These are phyloP conservation scores for Wilhelminamyces savonicus DNA, from an alignment of 805 yeast genomes.

Conservation along the genomic window DNA sequence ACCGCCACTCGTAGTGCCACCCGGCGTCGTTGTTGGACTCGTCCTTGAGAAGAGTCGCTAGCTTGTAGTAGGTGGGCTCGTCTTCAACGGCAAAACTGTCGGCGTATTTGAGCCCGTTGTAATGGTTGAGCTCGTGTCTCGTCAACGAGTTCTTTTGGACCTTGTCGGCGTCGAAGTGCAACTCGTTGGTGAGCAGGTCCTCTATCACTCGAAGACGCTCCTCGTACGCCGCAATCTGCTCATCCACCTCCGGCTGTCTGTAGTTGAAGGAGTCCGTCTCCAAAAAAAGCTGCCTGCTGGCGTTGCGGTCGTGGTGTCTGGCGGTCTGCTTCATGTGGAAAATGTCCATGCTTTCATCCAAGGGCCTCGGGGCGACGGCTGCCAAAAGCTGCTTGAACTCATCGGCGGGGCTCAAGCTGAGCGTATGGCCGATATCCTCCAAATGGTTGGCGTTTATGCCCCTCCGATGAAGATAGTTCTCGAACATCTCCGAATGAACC, in stretches of 20 bases:
- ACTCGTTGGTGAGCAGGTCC: constrained; percentile 2
- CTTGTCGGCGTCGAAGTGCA: constrained; percentile 5
- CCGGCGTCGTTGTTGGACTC: constrained; percentile 4
- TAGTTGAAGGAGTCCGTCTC: constrained; percentile 8
- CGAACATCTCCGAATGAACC: constrained; percentile 7
- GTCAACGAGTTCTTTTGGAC: constrained; percentile 1
- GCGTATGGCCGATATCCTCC: background rate
- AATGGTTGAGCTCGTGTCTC: constrained; percentile 6
- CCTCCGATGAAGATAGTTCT: constrained; percentile 3
- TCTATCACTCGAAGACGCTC: constrained; percentile 5
- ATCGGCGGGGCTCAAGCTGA: background rate
- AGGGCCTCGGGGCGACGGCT: constrained; percentile 2
- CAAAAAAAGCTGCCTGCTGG: constrained; percentile 2
- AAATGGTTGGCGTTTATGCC: constrained; percentile 4
- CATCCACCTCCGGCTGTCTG: constrained; percentile 3
- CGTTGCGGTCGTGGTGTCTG: constrained; percentile 1
- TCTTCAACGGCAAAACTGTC: constrained; percentile 2
- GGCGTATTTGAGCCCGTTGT: constrained; percentile 10
- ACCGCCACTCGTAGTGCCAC: constrained; percentile 18
- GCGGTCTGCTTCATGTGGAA: constrained; percentile 4
- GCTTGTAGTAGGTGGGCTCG: constrained; percentile 15
- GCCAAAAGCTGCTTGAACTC: constrained; percentile 1
- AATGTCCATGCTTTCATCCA: constrained; percentile 4
- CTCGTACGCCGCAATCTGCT: constrained; percentile 11
- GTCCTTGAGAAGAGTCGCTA: constrained; percentile 8